Conservation (phyloP, 2,329 filamentous ascomycete species). For the Dactylellina haptotyla region DNA sequence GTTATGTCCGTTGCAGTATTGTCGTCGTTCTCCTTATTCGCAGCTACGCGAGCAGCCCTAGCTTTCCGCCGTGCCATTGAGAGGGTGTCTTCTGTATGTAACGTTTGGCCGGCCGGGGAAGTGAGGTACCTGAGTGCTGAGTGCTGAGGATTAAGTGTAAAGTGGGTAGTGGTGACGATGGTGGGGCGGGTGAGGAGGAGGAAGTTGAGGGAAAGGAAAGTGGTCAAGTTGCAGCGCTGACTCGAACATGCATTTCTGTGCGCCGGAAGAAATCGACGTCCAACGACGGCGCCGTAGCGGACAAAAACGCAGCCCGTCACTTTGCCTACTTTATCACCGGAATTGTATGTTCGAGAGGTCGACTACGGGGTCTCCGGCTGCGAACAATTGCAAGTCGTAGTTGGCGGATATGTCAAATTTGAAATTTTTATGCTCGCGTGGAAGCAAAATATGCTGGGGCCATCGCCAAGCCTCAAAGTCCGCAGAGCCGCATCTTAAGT, state of each 20-base stretch:
- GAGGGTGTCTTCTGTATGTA: too few species aligned
- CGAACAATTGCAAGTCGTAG: background rate
- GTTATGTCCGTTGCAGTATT: background rate
- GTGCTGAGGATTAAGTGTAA: too few species aligned
- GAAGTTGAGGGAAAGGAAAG: background rate
- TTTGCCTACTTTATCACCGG: constrained; percentile 4
- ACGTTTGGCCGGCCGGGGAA: too few species aligned
- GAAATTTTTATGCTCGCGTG: constrained; percentile 10
- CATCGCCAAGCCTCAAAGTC: constrained; percentile 22
- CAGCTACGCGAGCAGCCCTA: constrained; percentile 4
- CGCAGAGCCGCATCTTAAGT: constrained; percentile 34
- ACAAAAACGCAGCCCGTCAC: constrained; percentile 14
- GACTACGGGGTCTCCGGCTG: background rate
- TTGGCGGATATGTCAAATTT: background rate
- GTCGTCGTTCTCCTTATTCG: background rate
- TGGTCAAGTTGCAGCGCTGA: background rate
- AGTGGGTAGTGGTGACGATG: background rate
- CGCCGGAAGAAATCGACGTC: background rate
- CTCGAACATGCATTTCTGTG: background rate
- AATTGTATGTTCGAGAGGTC: background rate
- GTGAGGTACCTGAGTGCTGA: too few species aligned
- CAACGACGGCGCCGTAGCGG: constrained; percentile 13
- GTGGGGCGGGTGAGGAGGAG: constrained; percentile 1
- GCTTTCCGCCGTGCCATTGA: constrained; percentile 41
- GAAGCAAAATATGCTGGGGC: constrained; percentile 6